Evolutionary conservation across 225 moss, liverwort and hornwort genomes (phyloP).

Genomic region (Marchantia polymorpha): DNA sequence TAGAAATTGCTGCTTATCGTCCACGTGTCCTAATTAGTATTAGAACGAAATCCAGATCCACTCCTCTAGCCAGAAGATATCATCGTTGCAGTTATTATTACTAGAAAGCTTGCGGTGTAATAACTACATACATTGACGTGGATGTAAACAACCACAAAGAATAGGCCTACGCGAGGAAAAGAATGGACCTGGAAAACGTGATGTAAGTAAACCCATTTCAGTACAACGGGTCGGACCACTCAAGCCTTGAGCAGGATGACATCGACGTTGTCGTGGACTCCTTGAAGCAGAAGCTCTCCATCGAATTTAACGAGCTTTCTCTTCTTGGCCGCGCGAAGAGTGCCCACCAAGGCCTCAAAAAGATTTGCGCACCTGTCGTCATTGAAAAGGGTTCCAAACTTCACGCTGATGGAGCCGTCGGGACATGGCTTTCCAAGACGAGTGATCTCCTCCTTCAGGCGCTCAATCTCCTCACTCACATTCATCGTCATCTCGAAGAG

Average conservation of each 20-base stretch:
- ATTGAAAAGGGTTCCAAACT: constrained; percentile 84
- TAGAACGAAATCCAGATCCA: neutral
- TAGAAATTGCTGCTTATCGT: neutral
- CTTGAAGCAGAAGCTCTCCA: constrained; percentile 82
- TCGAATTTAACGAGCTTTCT: constrained; percentile 76
- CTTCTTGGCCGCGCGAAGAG: constrained; percentile 90
- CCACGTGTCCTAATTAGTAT: neutral
- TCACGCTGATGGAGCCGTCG: constrained; percentile 80
- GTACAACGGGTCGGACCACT: neutral
- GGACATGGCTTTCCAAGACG: constrained; percentile 66
- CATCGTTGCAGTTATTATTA: neutral
- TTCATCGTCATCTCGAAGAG: constrained; percentile 62
- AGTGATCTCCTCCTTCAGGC: constrained; percentile 73
- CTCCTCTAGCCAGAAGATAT: neutral
- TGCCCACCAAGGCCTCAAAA: constrained; percentile 88
- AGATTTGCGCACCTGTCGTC: constrained; percentile 89
- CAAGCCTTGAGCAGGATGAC: constrained; percentile 59
- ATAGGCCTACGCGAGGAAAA: neutral
- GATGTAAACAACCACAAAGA: neutral
- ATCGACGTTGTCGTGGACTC: constrained; percentile 86
- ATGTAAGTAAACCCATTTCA: neutral
- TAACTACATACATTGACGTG: neutral
- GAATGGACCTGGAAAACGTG: neutral
- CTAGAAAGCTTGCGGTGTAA: neutral
- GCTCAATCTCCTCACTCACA: constrained; percentile 85